Percentiles rank a stretch among this genome's conserved stretches.
These are phyloP conservation scores for Blastocystis sp. DNA, from an alignment of 352 stramenopile species.

Conservation along the genomic window DNA sequence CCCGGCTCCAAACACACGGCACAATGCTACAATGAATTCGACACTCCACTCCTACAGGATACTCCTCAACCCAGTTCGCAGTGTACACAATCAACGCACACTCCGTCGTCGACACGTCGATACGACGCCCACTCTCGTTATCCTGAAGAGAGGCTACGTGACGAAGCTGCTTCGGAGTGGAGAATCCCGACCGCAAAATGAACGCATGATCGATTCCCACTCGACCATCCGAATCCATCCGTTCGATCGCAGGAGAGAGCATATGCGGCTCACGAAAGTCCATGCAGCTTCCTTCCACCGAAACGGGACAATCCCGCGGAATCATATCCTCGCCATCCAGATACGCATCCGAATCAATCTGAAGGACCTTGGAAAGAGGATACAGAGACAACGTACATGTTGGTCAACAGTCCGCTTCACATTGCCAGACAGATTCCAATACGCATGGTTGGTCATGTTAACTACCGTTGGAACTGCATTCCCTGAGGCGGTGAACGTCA, in stretches of 20 bases:
- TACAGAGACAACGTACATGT: constrained; percentile 20
- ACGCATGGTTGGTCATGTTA: constrained; percentile 60
- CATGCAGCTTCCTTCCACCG: constrained; percentile 25
- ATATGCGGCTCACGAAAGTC: neutral
- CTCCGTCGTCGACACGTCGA: constrained; percentile 29
- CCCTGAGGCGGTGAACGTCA: constrained; percentile 39
- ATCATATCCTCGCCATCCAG: constrained; percentile 54
- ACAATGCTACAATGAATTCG: constrained; percentile 16
- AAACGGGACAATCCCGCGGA: constrained; percentile 7
- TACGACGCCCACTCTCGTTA: constrained; percentile 36
- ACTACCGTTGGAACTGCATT: constrained; percentile 56
- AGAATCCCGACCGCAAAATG: neutral
- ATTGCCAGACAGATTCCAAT: constrained; percentile 60
- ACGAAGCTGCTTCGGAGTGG: neutral
- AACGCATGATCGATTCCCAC: constrained; percentile 55
- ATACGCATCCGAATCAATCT: constrained; percentile 11
- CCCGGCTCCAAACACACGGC: constrained; percentile 49
- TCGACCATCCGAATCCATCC: constrained; percentile 16
- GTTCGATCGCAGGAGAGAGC: constrained; percentile 7
- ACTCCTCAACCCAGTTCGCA: constrained; percentile 50
- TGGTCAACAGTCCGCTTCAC: constrained; percentile 43
- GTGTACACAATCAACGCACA: constrained; percentile 56
- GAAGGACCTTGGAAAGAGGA: neutral
- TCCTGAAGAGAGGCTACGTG: neutral
- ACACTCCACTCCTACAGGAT: neutral